phyloP scores from a whole-genome alignment of 2,329 filamentous ascomycete species.

The Colletotrichum viniferum region DNA sequence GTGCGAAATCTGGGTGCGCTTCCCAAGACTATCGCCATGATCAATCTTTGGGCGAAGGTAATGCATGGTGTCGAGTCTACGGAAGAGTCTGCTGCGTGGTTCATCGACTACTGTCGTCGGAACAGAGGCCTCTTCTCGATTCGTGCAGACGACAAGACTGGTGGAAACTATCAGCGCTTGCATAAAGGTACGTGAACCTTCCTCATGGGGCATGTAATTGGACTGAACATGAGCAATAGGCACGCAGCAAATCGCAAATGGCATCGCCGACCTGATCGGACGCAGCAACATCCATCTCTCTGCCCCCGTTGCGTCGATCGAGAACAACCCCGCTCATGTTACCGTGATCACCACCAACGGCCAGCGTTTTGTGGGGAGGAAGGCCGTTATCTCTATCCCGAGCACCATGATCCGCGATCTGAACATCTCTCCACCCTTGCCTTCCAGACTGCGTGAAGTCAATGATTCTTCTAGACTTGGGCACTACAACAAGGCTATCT shows the following conservation, averaged over 20 bases:
- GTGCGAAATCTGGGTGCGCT: constrained; percentile 34
- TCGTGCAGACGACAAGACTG: constrained; percentile 37
- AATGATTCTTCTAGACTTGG: constrained; percentile 40
- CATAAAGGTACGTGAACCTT: constrained; percentile 20
- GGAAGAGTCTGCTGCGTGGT: constrained; percentile 38
- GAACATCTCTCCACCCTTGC: constrained; percentile 48
- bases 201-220: not conserved
- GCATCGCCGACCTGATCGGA: constrained; percentile 30
- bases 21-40: constrained; percentile 34
- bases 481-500: constrained; percentile 47
- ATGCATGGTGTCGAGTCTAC: constrained; percentile 42
- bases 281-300: constrained; percentile 21
- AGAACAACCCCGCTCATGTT: constrained; percentile 21
- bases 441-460: constrained; percentile 36
- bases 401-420: constrained; percentile 51
- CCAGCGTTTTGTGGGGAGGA: constrained; percentile 34
- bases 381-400: constrained; percentile 53
- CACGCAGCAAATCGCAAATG: constrained; percentile 28
- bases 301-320: constrained; percentile 27
- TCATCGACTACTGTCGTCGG: constrained; percentile 41
- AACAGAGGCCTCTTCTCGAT: constrained; percentile 37
- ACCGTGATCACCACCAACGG: constrained; percentile 26
- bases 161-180: constrained; percentile 39
- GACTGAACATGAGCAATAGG: not conserved
- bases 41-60: constrained; percentile 39